Conservation (phyloP, 83 land plant species). For the Picea engelmannii region DNA sequence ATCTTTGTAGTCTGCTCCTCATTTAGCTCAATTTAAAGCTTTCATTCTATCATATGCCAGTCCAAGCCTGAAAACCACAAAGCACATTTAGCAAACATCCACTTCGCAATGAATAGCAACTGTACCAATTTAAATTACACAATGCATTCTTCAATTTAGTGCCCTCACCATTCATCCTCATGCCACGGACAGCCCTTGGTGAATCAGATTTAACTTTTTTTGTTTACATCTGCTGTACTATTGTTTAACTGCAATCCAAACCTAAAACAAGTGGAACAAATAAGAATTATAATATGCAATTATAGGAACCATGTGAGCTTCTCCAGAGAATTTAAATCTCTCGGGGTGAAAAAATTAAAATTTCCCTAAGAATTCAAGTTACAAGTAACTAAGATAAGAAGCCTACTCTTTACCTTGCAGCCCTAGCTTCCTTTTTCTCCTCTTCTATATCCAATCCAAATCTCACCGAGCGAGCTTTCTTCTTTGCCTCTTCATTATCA, state of each 20-base stretch:
- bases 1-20: neutral
- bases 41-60: neutral
- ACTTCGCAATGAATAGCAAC: neutral
- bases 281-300: neutral
- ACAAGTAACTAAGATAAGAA: neutral
- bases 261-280: conserved; percentile 7
- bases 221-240: neutral
- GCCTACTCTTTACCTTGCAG: conserved; percentile 10
- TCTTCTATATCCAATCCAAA: conserved; percentile 8
- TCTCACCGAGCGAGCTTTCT: conserved; percentile 13
- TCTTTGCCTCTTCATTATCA: conserved; percentile 12
- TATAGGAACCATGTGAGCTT: no score
- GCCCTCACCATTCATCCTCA: conserved; percentile 11
- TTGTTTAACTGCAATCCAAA: neutral
- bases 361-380: neutral
- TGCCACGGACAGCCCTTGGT: neutral
- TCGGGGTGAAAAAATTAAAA: neutral
- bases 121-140: neutral
- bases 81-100: neutral
- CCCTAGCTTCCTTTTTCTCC: conserved; percentile 16
- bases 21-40: neutral
- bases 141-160: neutral
- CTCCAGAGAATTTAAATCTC: neutral
- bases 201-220: neutral
- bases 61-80: conserved; percentile 7